These are phyloP conservation scores for Tricholoma bakamatsutake DNA, from an alignment of 768 basidiomycete genomes.

Conservation along the genomic window DNA sequence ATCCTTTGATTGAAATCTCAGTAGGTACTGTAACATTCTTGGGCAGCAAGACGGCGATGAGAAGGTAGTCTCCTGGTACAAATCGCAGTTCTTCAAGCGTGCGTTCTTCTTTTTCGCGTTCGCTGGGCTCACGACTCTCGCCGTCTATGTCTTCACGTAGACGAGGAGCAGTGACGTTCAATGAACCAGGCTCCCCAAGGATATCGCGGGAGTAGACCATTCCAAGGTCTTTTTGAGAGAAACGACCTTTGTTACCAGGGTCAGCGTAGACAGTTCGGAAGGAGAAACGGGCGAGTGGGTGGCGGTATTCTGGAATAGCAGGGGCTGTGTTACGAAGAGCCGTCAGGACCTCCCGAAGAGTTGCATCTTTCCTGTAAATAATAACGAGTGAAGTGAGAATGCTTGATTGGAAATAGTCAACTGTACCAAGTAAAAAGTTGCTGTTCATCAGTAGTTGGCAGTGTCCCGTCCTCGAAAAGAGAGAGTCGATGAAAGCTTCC, in stretches of 20 bases:
- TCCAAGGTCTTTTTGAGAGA: constrained; percentile 74
- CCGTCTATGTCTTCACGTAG: constrained; percentile 48
- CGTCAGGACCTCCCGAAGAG: constrained; percentile 71
- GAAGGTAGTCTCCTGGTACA: constrained; percentile 75
- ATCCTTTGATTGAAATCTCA: constrained; percentile 51
- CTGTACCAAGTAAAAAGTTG: constrained; percentile 76
- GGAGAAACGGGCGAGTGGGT: constrained; percentile 76
- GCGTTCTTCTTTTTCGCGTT: constrained; percentile 55
- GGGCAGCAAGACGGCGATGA: constrained; percentile 69
- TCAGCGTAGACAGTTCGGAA: constrained; percentile 81
- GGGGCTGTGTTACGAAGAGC: constrained; percentile 71
- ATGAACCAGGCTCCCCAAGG: constrained; percentile 69
- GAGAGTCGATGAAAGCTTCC: constrained; percentile 69
- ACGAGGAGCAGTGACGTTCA: constrained; percentile 51
- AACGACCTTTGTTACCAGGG: constrained; percentile 62
- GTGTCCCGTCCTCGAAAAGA: constrained; percentile 71
- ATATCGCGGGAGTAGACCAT: constrained; percentile 81
- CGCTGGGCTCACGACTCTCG: constrained; percentile 27
- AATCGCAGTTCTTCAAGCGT: constrained; percentile 78
- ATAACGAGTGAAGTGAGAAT: not conserved
- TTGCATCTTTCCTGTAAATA: constrained; percentile 70
- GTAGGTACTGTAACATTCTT: constrained; percentile 51
- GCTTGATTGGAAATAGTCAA: not conserved
- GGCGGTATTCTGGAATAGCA: constrained; percentile 63
- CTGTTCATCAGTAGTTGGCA: constrained; percentile 77